Evolutionary conservation across 257 asterid genomes (phyloP), one percentile per base, ranked within the genome.

Genomic region (Galeopsis tetrahit): DNA sequence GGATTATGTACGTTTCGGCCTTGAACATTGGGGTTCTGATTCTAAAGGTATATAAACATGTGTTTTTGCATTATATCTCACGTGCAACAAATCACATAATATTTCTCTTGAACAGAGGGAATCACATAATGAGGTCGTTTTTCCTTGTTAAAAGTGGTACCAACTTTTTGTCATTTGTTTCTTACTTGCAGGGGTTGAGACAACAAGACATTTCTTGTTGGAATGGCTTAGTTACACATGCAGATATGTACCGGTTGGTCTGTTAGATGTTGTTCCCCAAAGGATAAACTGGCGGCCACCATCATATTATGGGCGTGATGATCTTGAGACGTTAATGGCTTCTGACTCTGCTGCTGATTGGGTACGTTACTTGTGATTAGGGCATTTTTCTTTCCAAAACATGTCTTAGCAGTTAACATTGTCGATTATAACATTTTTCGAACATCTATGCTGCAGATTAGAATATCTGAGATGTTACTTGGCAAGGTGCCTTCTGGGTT

Each of bases 281-380:
- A 74, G 75, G 82, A 75, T 95, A 65, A 95, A 95, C 65, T 92
- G 97, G 97, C 88, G 98, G 15, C 87, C 95, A 40, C 99, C 99
- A 7, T 84, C 98, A 0, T 95, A 90, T 65, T 85, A 73, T 38
- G 97, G 99, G 7, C 91, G 99, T 40, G 86, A 95, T 79, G 96
- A 95, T 68, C 97, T 95, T 5, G 99, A 95, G 82, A 90, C 98
- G 5, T 69, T 95, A 43, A 95, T 95, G 98, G 96, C 95, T 39
- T 95, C 98, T 61, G 99, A 95, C 40, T 95, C 98, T 57, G 99
- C 97, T 61, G 99, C 98, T 44, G 99, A 95, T 66, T 95, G 99
- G 98, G 99, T 95, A 82, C 48, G 4, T 55, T 15, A 2, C 52
- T 75, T n/a, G 4, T 39, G 9, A 17, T 13, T 38, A 42, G 35